These are phyloP conservation scores for Aspergillus quadrilineatus DNA, from an alignment of 2,329 filamentous ascomycete species.

Conservation along the genomic window DNA sequence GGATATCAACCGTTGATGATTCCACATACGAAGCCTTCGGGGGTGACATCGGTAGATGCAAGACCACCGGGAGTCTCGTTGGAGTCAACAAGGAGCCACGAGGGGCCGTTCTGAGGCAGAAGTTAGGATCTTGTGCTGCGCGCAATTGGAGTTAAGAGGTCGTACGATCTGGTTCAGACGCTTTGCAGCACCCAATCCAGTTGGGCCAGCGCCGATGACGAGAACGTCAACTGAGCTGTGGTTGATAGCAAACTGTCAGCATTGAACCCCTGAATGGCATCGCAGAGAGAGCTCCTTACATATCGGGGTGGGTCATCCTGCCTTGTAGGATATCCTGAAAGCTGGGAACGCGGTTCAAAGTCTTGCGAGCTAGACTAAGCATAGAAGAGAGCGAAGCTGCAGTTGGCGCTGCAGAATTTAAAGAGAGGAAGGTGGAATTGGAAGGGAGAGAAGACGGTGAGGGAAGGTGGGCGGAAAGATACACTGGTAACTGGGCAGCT, in stretches of 20 bases:
- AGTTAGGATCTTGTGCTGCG: slow-evolving; percentile 13
- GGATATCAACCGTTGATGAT: neutral
- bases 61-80: slow-evolving; percentile 92
- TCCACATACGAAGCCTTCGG: slow-evolving; percentile 89
- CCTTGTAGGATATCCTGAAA: slow-evolving; percentile 48
- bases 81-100: slow-evolving; percentile 94
- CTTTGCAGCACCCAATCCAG: slow-evolving; percentile 96
- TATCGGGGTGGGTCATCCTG: slow-evolving; percentile 48
- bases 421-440: slow-evolving; percentile 18
- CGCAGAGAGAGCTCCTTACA: slow-evolving; percentile 33
- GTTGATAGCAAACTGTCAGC: slow-evolving; percentile 21
- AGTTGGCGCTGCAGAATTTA: slow-evolving; percentile 31
- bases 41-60: slow-evolving; percentile 90
- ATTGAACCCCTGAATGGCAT: slow-evolving; percentile 9
- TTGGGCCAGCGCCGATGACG: slow-evolving; percentile 96
- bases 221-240: slow-evolving; percentile 89
- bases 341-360: slow-evolving; percentile 45
- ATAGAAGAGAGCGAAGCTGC: slow-evolving; percentile 38
- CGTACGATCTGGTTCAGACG: slow-evolving; percentile 90
- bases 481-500: slow-evolving; percentile 14
- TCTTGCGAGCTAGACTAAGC: slow-evolving; percentile 45
- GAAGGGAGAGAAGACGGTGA: slow-evolving; percentile 22
- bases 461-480: slow-evolving; percentile 26
- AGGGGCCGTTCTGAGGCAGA: slow-evolving; percentile 73
- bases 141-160: neutral